Percentiles rank a stretch among this genome's conserved stretches.
Conservation (phyloP, 345 rosid species). For the Bruguiera parviflora region DNA sequence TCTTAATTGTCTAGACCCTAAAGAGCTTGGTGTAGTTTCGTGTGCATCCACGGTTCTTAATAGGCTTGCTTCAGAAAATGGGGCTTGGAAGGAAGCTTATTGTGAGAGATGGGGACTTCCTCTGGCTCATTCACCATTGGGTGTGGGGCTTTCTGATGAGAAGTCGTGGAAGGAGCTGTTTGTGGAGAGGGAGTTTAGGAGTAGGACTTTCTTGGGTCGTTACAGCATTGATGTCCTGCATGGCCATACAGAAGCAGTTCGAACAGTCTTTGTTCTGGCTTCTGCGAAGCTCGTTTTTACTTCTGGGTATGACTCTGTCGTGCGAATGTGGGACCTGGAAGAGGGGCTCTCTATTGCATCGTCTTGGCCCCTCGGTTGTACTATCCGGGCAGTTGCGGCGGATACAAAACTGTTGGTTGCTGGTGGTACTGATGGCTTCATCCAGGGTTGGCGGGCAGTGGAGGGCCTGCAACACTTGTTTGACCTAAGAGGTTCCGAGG, state of each 20-base stretch:
- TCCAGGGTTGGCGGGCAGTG: constrained; percentile 75
- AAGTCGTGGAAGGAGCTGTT: constrained; percentile 78
- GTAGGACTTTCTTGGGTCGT: constrained; percentile 67
- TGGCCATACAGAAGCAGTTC: constrained; percentile 86
- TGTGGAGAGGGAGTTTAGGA: constrained; percentile 87
- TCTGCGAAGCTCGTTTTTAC: constrained; percentile 80
- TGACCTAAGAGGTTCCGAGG: constrained; percentile 52
- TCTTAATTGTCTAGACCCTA: constrained; percentile 69
- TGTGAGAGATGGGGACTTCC: constrained; percentile 87
- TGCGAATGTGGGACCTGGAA: constrained; percentile 90
- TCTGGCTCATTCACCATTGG: constrained; percentile 14
- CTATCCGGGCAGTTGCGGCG: constrained; percentile 74
- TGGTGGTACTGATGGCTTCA: constrained; percentile 90
- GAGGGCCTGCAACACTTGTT: constrained; percentile 65
- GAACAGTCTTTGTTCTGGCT: constrained; percentile 59
- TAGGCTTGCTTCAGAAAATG: constrained; percentile 70
- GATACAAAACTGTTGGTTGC: constrained; percentile 77
- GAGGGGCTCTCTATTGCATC: constrained; percentile 68
- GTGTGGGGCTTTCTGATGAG: constrained; percentile 41
- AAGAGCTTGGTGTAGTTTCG: constrained; percentile 77
- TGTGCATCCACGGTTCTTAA: constrained; percentile 68
- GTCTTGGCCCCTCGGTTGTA: constrained; percentile 76
- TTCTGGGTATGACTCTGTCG: constrained; percentile 74
- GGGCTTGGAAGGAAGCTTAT: constrained; percentile 82
- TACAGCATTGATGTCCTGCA: constrained; percentile 56